A percentile compares a stretch with the other conserved stretches of the same genome.
phyloP scores from a whole-genome alignment of 768 basidiomycete species.

The Boletus pseudo-olivaceus region DNA sequence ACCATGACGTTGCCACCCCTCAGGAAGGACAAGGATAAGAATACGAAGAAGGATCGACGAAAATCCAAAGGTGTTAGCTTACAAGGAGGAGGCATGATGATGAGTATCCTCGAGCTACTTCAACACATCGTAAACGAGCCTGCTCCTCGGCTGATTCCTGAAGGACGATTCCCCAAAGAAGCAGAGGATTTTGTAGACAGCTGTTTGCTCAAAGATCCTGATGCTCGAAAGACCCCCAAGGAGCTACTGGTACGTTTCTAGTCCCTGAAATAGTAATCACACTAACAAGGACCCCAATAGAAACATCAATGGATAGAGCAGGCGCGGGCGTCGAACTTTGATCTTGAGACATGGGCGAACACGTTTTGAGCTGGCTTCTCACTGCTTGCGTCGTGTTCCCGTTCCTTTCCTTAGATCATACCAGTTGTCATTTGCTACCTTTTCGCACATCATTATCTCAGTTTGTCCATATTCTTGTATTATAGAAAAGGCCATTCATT shows the following conservation, averaged over 20 bases:
- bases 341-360: conserved; percentile 78
- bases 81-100: conserved; percentile 94
- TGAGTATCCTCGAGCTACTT: conserved; percentile 94
- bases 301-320: conserved; percentile 73
- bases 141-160: conserved; percentile 79
- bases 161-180: conserved; percentile 66
- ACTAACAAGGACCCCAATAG: conserved; percentile 36
- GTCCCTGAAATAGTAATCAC: background rate
- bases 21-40: conserved; percentile 39
- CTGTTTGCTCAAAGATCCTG: conserved; percentile 89
- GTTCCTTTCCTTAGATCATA: conserved; percentile 20
- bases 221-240: conserved; percentile 78
- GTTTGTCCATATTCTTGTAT: conserved; percentile 30
- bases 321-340: conserved; percentile 56
- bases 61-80: conserved; percentile 91
- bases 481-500: conserved; percentile 22
- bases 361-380: conserved; percentile 49
- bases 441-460: conserved; percentile 30
- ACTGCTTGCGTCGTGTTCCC: conserved; percentile 8
- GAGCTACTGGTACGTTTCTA: conserved; percentile 61
- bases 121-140: conserved; percentile 99
- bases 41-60: conserved; percentile 70
- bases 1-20: conserved; percentile 43
- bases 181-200: conserved; percentile 86
- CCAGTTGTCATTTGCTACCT: conserved; percentile 28